Evolutionary conservation across 2,329 filamentous ascomycete genomes (phyloP), one percentile per base, ranked within the genome.

Genomic region (Gremmenia infestans): DNA sequence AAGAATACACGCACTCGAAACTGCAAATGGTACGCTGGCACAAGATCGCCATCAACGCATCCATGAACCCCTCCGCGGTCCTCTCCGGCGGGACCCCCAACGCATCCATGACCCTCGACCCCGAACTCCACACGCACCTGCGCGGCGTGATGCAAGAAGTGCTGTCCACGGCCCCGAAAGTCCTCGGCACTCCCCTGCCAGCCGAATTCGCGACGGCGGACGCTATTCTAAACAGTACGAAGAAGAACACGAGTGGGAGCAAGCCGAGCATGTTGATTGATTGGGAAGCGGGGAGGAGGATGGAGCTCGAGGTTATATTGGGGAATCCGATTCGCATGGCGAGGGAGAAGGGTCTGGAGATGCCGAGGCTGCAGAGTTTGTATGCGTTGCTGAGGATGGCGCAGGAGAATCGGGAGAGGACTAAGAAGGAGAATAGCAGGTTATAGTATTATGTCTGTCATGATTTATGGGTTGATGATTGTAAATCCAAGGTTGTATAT

Each of bases 31-130:
- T 89, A 17, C 78, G 87, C 23, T 90, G 87, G 87, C 86, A 89
- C 71, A 90, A 90, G 71, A 81, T 89, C 59, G 86, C 84, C 64
- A 89, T 90, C 74, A 90, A 90, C 70, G 84, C 86, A 0, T 82
- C 84, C 51, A 87, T 89, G 79, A 90, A 90, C 72, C 86, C 87
- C 0, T 85, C 82, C 0, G 83, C 86, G 2, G 85, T 89, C 7
- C 76, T 90, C 0, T 81, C 80, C 1, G 83, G 84, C 12, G 84
- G 85, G 1, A 74, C 78, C 2, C 79, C 82, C 52, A 89, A 89
- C 66, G 79, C 82, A 47, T 79, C 81, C 59, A 88, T 90, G 82
- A 76, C 82, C 5, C 71, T 73, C 12, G 86, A 89, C 63, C 70
- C 80, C 0, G 85, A 89, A 66, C 72, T 89, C 40, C 76, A 80